Evolutionary conservation across 768 basidiomycete species (phyloP), one percentile per base, ranked within the genome.

Genomic region (Ramaria sp.): DNA sequence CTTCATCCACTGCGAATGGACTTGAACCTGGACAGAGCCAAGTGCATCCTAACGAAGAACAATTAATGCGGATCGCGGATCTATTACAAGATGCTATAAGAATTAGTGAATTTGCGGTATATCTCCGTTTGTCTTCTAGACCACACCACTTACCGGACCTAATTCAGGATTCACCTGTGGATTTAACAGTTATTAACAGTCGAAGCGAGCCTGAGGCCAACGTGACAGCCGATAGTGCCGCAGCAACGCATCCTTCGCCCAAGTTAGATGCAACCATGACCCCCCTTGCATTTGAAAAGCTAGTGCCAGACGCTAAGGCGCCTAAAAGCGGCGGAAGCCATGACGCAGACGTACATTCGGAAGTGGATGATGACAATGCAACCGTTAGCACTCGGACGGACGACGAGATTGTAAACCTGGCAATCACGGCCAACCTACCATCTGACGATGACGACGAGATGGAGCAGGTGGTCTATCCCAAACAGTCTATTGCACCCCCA

Each of bases 1-100:
- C 63, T 11, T 53, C 64, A 4, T 56, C 46, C 38, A 59, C 63
- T 52, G 57, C 52, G 61, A 58, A 63, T 42, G 63, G 61, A 27
- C 64, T 59, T 27, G 64, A 53, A 3, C 59, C 54, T 17, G 51
- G 54, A 30, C 62, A 71, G 58, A 64, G 67, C 46, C 53, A 62
- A 31, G 79, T 80, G 1, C 86, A 98, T 71, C 96, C 96, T 7
- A 98, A 99, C 63, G 93, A 89, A 58, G 92, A 95, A 73, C 89
- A 94, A 63, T 71, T 99, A 43, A 94, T 97, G 91, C 78, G 96
- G 61, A 88, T 99, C 58, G 77, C 81, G 47, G 95, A 96, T 70
- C 72, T 96, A 42, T 73, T 93, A 48, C 70, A 76, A 13, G 91
- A 96, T 64, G 86, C 85, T 0, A 75, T 71, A 60, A 76, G 56